Evolutionary conservation across 768 basidiomycete genomes (phyloP).

Genomic region (Chalciporus sphaerocephalus): DNA sequence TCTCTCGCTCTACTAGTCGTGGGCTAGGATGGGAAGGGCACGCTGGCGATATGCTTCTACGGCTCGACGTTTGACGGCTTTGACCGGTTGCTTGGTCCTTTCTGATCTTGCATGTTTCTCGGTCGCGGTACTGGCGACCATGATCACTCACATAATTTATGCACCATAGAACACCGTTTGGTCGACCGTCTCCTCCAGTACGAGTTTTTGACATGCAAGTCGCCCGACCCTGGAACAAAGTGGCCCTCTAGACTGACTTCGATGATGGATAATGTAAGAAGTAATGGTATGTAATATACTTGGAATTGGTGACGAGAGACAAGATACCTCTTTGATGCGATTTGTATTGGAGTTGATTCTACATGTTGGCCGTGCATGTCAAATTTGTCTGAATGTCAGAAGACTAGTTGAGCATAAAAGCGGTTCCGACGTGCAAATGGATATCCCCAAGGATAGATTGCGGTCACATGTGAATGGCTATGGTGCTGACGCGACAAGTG

Average conservation of each 20-base stretch:
- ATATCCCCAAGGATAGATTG: neutral
- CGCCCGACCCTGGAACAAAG: conserved; percentile 4
- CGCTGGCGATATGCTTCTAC: conserved; percentile 10
- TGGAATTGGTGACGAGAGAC: neutral
- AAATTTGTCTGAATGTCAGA: too few relatives aligned
- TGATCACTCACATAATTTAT: conserved; percentile 18
- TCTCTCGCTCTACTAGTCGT: conserved; percentile 4
- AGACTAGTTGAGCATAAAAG: too few relatives aligned
- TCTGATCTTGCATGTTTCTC: conserved; percentile 16
- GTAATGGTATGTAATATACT: neutral
- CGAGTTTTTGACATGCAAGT: conserved; percentile 4
- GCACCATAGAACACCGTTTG: conserved; percentile 22
- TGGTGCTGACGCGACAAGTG: too few relatives aligned
- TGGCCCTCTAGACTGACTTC: neutral
- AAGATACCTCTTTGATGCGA: neutral
- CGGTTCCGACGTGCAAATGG: too few relatives aligned
- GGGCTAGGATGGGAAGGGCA: conserved; percentile 12
- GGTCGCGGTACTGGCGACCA: conserved; percentile 12
- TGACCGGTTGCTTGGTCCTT: conserved; percentile 6
- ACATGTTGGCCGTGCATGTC: too few relatives aligned
- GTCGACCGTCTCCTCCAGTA: conserved; percentile 23
- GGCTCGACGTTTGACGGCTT: conserved; percentile 4
- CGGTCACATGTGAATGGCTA: neutral
- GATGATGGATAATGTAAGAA: conserved; percentile 4
- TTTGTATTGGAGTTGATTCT: neutral